Evolutionary conservation across 352 stramenopile genomes (phyloP), one percentile per base, ranked within the genome.

Genomic region (Globisporangium nagaii): DNA sequence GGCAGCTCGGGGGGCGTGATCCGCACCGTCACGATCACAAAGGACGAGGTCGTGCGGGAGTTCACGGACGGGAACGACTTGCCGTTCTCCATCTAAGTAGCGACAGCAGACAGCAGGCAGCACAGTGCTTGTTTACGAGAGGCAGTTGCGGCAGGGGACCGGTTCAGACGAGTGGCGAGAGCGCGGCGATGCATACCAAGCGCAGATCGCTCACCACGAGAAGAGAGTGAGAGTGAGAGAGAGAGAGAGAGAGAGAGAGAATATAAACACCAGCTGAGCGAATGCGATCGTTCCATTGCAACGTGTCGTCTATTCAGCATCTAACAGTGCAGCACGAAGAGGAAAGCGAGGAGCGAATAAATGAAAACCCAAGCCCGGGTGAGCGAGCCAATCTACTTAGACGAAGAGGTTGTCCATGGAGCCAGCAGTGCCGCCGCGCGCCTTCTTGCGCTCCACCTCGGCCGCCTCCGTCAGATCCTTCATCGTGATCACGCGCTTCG

Each of bases 1-100:
- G 97, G 97, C 50, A 98, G 88, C 59, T 98, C 93, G n/a, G 97
- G 97, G 48, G 97, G 97, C 56, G 94, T 99, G 41, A 98, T 99
- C 70, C 86, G 97, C 56, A 98, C 96, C 15, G 87, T 98, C 55
- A 93, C 85, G 53, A 98, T 99, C 58, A 96, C 83, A 60, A 78
- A 89, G 45, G 80, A 93, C 52, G 93, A 95, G 28, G 82, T 94
- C 53, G 79, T 96, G 62, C 87, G 93, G 34, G 90, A 97, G 55
- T 98, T 97, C 65, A 90, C 92, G 30, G 81, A 84, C 53, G 95
- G 96, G 50, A 85, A 98, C 65, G 63, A 84, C 24, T 71, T 98
- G 35, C 95, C 95, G 7, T 98, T 95, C 62, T 53, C 57, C 43
- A 84, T 96, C 60, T 94, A 80, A 70, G 70, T 45, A 45, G 28